Conservation (phyloP, 2,329 filamentous ascomycete genomes). For the Cercospora citrullina region DNA sequence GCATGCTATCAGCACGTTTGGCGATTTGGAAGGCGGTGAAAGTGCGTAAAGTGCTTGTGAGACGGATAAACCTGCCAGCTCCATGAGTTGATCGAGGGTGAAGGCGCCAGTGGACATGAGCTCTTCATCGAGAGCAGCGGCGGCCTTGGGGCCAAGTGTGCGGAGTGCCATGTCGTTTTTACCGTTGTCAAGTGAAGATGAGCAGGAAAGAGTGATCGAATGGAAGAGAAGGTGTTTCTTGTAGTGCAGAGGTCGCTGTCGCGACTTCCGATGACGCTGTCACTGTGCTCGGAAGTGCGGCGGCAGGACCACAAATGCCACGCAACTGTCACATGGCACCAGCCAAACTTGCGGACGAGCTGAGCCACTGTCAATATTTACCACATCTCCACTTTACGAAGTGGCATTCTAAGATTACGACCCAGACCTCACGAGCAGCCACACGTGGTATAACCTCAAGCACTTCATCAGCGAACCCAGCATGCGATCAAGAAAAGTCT, state of each 20-base stretch:
- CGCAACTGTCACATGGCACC: not conserved
- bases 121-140: conserved; percentile 85
- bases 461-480: no score
- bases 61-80: conserved; percentile 87
- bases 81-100: conserved; percentile 96
- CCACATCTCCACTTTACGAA: not conserved
- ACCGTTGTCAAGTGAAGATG: not conserved
- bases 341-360: not conserved
- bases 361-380: not conserved
- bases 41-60: conserved; percentile 88
- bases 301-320: not conserved
- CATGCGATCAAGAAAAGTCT: not conserved
- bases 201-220: not conserved
- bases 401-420: no score
- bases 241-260: not conserved
- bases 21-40: conserved; percentile 72
- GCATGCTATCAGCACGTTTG: conserved; percentile 80
- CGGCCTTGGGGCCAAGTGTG: conserved; percentile 82
- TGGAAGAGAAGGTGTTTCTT: not conserved
- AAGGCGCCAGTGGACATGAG: conserved; percentile 88
- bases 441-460: not conserved
- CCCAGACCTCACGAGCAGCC: not conserved
- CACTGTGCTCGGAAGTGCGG: not conserved
- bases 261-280: conserved; percentile 3
- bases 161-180: conserved; percentile 32